Evolutionary conservation across 2,329 filamentous ascomycete species (phyloP).

Genomic region (Aspergillus fumigatiaffinis): DNA sequence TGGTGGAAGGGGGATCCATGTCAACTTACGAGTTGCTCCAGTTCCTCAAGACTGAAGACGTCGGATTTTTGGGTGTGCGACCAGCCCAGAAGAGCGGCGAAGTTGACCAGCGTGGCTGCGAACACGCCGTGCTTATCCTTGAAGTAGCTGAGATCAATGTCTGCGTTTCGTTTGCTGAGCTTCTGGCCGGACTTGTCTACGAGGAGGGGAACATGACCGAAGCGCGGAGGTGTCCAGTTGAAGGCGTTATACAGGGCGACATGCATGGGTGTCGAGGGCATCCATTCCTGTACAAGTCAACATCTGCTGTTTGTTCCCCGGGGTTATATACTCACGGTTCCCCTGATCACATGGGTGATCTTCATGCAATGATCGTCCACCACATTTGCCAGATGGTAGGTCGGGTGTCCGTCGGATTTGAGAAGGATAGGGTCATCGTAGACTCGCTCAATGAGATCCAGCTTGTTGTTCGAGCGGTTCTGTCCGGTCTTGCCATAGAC

Average conservation of each 20-base stretch:
- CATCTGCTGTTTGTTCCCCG: not conserved
- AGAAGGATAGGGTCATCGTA: constrained; percentile 84
- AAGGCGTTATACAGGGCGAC: constrained; percentile 72
- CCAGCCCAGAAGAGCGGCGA: constrained; percentile 82
- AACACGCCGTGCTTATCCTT: constrained; percentile 56
- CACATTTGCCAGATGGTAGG: constrained; percentile 96
- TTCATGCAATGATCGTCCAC: constrained; percentile 94
- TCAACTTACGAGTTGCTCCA: constrained; percentile 61
- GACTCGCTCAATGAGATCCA: constrained; percentile 44
- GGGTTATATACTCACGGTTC: constrained; percentile 54
- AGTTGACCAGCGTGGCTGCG: constrained; percentile 68
- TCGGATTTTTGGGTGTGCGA: constrained; percentile 65
- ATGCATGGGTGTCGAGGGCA: constrained; percentile 84
- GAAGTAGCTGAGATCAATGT: constrained; percentile 58
- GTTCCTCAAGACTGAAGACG: constrained; percentile 64
- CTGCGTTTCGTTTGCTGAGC: constrained; percentile 79
- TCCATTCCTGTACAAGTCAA: constrained; percentile 67
- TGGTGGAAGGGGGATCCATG: not conserved
- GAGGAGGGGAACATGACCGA: constrained; percentile 75
- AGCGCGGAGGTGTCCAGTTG: constrained; percentile 67
- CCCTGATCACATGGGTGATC: constrained; percentile 92
- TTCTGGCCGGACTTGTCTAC: constrained; percentile 67
- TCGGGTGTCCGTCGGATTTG: constrained; percentile 88
- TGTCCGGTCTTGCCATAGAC: constrained; percentile 65
- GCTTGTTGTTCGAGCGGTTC: constrained; percentile 50